These are phyloP conservation scores for Ceratobasidium theobromae DNA, from an alignment of 1,284 basidiomycete genomes.

Conservation along the genomic window DNA sequence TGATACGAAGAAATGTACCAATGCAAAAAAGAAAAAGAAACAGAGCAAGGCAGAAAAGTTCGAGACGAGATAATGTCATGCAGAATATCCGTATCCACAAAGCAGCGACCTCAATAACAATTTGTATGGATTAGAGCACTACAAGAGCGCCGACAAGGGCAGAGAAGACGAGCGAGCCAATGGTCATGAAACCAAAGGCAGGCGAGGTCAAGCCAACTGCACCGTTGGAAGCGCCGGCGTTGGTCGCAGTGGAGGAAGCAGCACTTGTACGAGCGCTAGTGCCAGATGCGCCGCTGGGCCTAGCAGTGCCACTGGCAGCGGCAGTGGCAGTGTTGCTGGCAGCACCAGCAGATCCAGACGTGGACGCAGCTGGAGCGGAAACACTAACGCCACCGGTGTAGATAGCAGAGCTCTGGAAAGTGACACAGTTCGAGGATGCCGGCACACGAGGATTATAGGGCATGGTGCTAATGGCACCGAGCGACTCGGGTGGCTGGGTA, in stretches of 20 bases:
- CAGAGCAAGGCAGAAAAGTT: no score
- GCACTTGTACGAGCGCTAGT: neutral
- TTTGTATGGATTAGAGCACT: neutral
- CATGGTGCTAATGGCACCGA: constrained; percentile 57
- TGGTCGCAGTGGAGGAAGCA: neutral
- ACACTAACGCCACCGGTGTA: constrained; percentile 47
- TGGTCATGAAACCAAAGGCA: neutral
- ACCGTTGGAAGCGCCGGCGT: neutral
- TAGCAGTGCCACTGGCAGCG: no score
- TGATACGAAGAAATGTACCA: no score
- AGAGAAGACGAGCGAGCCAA: constrained; percentile 3
- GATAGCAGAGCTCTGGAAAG: constrained; percentile 56
- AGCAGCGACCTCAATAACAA: neutral
- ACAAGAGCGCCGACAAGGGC: constrained; percentile 9
- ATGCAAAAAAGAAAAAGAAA: no score
- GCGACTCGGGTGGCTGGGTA: constrained; percentile 60
- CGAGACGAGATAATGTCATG: neutral
- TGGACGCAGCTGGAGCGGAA: neutral
- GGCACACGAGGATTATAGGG: constrained; percentile 64
- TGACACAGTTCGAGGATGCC: constrained; percentile 62
- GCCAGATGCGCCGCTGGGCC: no score
- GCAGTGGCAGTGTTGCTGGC: neutral
- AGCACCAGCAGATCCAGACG: neutral
- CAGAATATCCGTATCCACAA: neutral
- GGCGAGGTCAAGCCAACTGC: neutral